These are phyloP conservation scores for Pseudozyma tsukubaensis DNA, from an alignment of 1,284 basidiomycete genomes.

Conservation along the genomic window DNA sequence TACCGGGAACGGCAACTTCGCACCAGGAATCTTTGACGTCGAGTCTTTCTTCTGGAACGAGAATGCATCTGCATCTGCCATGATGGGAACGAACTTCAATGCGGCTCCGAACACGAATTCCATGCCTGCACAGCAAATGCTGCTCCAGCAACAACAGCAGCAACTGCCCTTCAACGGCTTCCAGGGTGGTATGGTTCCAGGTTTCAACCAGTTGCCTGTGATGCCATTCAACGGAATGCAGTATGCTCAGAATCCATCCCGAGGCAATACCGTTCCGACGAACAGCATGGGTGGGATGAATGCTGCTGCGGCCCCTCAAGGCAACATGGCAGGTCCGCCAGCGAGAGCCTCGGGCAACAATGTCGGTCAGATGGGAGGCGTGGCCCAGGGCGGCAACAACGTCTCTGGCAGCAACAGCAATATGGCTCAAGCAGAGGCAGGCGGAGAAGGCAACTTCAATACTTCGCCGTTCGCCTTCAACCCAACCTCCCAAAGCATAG, in stretches of 20 bases:
- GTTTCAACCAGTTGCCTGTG: too few species aligned
- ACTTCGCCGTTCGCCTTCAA: constrained; percentile 53
- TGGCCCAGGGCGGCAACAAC: background rate
- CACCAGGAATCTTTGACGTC: constrained; percentile 56
- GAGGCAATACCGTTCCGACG: too few species aligned
- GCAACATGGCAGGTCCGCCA: too few species aligned
- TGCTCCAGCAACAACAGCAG: background rate
- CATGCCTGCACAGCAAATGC: background rate
- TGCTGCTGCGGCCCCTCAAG: too few species aligned
- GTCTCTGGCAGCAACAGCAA: background rate
- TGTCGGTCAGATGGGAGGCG: background rate
- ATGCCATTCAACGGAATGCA: too few species aligned
- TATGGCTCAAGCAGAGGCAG: constrained; percentile 1
- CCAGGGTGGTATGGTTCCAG: background rate
- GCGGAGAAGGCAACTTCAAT: constrained; percentile 12
- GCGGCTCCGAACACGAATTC: background rate
- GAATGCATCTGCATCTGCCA: constrained; percentile 30
- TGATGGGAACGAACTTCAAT: constrained; percentile 30
- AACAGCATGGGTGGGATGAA: too few species aligned
- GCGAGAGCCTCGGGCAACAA: too few species aligned
- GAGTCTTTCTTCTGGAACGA: constrained; percentile 63
- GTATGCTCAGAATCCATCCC: too few species aligned
- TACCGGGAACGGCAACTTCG: constrained; percentile 11
- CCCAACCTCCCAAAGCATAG: constrained; percentile 36
- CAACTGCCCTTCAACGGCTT: constrained; percentile 3